phyloP scores from a whole-genome alignment of 2,329 filamentous ascomycete species.

The Aspergillus chevalieri region DNA sequence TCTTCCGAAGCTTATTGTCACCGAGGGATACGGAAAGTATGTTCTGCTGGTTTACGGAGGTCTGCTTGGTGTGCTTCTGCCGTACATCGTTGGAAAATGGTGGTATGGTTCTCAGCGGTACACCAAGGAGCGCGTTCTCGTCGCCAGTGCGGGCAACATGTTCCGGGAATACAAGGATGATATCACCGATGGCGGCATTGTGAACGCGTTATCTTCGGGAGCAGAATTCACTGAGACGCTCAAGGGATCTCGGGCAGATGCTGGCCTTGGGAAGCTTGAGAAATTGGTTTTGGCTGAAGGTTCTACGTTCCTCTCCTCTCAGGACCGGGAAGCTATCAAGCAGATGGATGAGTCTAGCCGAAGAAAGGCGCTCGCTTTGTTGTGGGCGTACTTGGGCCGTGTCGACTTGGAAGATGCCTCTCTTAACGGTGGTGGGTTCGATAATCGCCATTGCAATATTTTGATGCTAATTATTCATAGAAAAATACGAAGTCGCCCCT shows the following conservation, averaged over 20 bases:
- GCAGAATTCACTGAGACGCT: slow-evolving; percentile 76
- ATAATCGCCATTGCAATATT: background rate
- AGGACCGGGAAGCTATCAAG: slow-evolving; percentile 71
- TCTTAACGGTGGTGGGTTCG: slow-evolving; percentile 57
- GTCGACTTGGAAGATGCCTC: slow-evolving; percentile 73
- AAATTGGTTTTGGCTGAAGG: slow-evolving; percentile 65
- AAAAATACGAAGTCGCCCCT: slow-evolving; percentile 85
- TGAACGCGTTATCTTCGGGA: slow-evolving; percentile 75
- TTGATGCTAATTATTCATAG: slow-evolving; percentile 23
- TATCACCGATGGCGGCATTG: slow-evolving; percentile 71
- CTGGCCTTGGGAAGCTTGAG: slow-evolving; percentile 76
- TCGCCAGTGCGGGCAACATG: slow-evolving; percentile 88
- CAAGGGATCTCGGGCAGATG: slow-evolving; percentile 70
- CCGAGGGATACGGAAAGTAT: slow-evolving; percentile 92
- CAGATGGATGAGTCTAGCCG: slow-evolving; percentile 73
- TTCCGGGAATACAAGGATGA: slow-evolving; percentile 89
- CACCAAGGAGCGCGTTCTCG: slow-evolving; percentile 87
- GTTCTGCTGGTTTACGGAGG: slow-evolving; percentile 83
- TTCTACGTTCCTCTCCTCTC: slow-evolving; percentile 55
- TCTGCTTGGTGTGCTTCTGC: slow-evolving; percentile 81
- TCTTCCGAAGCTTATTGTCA: slow-evolving; percentile 84
- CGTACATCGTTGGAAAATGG: slow-evolving; percentile 92
- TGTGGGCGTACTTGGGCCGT: slow-evolving; percentile 93
- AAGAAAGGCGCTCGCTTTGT: slow-evolving; percentile 77
- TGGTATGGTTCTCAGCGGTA: slow-evolving; percentile 95